phyloP scores from a whole-genome alignment of 768 basidiomycete genomes.

The Tulasnella sp. region DNA sequence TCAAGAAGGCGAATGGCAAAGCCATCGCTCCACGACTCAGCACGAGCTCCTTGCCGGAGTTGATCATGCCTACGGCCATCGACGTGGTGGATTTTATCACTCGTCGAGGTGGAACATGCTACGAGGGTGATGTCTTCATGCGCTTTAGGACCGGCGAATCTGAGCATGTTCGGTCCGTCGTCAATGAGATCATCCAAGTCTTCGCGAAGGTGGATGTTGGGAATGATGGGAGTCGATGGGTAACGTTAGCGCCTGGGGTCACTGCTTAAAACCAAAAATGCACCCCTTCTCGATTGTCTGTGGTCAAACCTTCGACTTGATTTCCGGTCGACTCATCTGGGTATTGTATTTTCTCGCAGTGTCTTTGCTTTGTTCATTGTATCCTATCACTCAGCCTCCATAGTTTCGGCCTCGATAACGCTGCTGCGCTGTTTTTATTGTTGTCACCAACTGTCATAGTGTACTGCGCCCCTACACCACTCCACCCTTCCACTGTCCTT shows the following conservation, averaged over 20 bases:
- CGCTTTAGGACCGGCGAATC: conserved; percentile 10
- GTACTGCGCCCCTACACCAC: too few relatives aligned
- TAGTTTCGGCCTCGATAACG: too few relatives aligned
- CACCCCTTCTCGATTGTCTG: too few relatives aligned
- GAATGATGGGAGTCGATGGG: conserved; percentile 5
- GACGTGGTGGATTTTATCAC: conserved; percentile 12
- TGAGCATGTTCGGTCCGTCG: conserved; percentile 4
- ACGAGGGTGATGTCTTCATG: conserved; percentile 10
- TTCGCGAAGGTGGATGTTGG: neutral
- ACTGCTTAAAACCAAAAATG: neutral
- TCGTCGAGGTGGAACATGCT: neutral
- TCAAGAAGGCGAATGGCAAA: neutral
- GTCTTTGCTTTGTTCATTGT: too few relatives aligned
- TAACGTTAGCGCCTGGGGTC: neutral
- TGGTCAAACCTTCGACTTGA: too few relatives aligned
- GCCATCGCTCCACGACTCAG: neutral
- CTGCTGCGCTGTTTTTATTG: too few relatives aligned
- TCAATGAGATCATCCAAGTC: conserved; percentile 2
- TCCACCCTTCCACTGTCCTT: neutral
- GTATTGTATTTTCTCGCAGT: too few relatives aligned
- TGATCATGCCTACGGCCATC: conserved; percentile 10
- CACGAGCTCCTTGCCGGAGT: neutral
- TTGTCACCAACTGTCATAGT: too few relatives aligned
- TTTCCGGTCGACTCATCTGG: too few relatives aligned
- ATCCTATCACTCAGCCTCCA: too few relatives aligned